Conservation (phyloP, 768 basidiomycete genomes). For the Tylopilus balloui region DNA sequence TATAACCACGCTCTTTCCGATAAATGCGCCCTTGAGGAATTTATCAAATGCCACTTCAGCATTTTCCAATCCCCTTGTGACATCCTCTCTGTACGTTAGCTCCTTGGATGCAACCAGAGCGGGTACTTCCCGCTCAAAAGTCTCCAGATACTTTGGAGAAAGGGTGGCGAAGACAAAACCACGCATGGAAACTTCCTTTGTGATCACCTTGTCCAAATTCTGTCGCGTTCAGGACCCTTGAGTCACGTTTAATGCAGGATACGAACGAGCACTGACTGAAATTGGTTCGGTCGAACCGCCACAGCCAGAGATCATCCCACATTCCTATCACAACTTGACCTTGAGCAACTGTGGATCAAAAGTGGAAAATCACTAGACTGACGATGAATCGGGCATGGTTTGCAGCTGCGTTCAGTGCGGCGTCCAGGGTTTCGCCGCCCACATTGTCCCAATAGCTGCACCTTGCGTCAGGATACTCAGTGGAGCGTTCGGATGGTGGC, state of each 20-base stretch:
- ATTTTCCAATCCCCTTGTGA: constrained; percentile 38
- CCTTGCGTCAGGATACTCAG: background rate
- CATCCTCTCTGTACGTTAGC: constrained; percentile 34
- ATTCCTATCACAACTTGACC: background rate
- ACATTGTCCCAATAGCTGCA: constrained; percentile 39
- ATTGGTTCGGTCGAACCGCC: background rate
- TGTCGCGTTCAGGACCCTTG: background rate
- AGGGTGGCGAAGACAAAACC: constrained; percentile 33
- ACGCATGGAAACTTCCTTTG: background rate
- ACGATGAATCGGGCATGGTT: constrained; percentile 39
- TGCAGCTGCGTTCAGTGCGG: constrained; percentile 46
- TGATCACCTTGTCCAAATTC: background rate
- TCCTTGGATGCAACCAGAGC: constrained; percentile 41
- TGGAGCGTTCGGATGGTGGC: background rate
- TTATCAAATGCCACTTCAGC: constrained; percentile 5
- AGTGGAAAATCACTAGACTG: background rate
- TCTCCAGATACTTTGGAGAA: constrained; percentile 32
- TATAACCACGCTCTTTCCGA: background rate
- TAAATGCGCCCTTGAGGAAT: constrained; percentile 10
- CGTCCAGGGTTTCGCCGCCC: constrained; percentile 56
- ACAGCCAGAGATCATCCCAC: background rate
- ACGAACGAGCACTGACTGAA: background rate
- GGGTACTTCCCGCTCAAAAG: constrained; percentile 37
- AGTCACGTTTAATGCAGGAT: background rate
- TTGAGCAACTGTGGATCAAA: background rate